Evolutionary conservation across 352 stramenopile species (phyloP).

Genomic region (Albugo laibachii): DNA sequence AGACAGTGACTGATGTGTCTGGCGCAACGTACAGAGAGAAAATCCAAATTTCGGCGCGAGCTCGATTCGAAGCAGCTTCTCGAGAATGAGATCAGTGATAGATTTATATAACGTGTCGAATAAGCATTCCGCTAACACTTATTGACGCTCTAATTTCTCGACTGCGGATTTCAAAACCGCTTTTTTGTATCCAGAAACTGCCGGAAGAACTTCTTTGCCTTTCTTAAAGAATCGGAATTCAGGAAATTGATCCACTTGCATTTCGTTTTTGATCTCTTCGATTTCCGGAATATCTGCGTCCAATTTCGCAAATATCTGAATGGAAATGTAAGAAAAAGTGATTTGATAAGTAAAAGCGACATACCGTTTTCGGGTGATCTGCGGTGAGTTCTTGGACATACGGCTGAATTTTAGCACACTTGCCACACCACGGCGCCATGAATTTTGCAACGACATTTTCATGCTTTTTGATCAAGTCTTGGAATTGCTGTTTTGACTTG

Average conservation of each 20-base stretch:
- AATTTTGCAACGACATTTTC: slow-evolving; percentile 67
- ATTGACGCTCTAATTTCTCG: slow-evolving; percentile 17
- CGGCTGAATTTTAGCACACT: slow-evolving; percentile 66
- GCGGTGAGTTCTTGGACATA: slow-evolving; percentile 47
- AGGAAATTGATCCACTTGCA: slow-evolving; percentile 52
- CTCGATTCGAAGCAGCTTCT: slow-evolving; percentile 27
- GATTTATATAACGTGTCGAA: slow-evolving; percentile 2
- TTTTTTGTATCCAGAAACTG: slow-evolving; percentile 76
- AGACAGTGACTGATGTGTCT: slow-evolving; percentile 19
- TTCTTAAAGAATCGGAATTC: slow-evolving; percentile 75
- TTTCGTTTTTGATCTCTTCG: slow-evolving; percentile 48
- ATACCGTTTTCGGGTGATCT: slow-evolving; percentile 33
- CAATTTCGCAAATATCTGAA: slow-evolving; percentile 40
- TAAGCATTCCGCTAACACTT: slow-evolving; percentile 3
- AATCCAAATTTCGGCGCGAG: slow-evolving; percentile 30
- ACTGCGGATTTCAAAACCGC: slow-evolving; percentile 48
- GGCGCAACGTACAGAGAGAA: slow-evolving; percentile 41
- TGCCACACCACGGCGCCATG: slow-evolving; percentile 74
- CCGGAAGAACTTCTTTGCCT: slow-evolving; percentile 49
- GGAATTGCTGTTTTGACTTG: slow-evolving; percentile 38
- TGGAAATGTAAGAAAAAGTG: not conserved
- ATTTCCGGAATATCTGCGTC: slow-evolving; percentile 54
- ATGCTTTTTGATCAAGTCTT: slow-evolving; percentile 35
- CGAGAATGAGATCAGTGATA: not conserved
- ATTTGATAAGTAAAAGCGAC: not conserved